Evolutionary conservation across 441 rosid genomes (phyloP), one percentile per base, ranked within the genome.

Genomic region (Pelargonium cotyledonis): DNA sequence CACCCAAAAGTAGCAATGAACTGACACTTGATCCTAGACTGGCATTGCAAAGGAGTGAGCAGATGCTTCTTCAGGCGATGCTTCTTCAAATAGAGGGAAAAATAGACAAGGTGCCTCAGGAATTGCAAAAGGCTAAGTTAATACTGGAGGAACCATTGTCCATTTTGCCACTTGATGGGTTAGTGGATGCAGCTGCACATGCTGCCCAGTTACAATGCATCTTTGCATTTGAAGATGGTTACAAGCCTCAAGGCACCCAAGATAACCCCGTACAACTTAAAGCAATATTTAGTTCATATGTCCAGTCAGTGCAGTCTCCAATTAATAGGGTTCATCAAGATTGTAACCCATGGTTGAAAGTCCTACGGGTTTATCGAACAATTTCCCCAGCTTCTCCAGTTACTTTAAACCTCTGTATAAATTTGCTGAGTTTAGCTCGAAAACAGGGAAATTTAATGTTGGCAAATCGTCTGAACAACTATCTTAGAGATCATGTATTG

Each of bases 31-130:
- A 91, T 79, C 98, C 99, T 72, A 90, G 84, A 80, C 75, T 92
- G 71, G 96, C 98, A 49, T 76, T 92, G 85, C 96, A 84, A 81
- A 89, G 99, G 86, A 90, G 99, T 78, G 99, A 95, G 75, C 98
- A 90, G 84, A 92, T 90, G 99, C 92, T 95, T 83, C 85, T 95
- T 75, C 97, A 90, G 82, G 96, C 97, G 80, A 77, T 95, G 90
- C 89, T 94, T 80, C 85, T 81, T 75, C 82, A 77, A 64, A 74
- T 68, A 66, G 93, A 87, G 76, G 99, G 99, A 73, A 90, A 88
- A 78, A 67, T 66, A 60, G 90, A 90, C 64, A 85, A 81, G 76
- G 89, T 89, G 76, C 82, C 88, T 26, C 77, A 73, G 76, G 90
- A 89, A 76, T 76, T 90, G 68, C 88, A 85, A 72, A 95, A 88